Conservation (phyloP, 257 asterid genomes). For the Ajuga chamaepitys region DNA sequence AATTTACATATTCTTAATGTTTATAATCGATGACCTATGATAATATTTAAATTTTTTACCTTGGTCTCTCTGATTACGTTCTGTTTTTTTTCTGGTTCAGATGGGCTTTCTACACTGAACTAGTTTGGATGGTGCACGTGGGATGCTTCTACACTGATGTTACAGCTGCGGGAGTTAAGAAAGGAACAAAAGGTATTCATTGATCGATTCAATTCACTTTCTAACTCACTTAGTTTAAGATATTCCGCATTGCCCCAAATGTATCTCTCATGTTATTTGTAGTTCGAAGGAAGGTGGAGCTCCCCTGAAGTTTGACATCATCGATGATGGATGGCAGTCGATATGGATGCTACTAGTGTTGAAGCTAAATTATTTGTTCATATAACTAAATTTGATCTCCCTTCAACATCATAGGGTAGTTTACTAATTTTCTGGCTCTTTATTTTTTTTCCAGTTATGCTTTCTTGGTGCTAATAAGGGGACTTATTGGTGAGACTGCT, state of each 20-base stretch:
- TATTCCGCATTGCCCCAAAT: not conserved
- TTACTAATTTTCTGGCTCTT: no score
- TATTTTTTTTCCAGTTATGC: no score
- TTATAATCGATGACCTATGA: no score
- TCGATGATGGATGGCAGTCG: slow-evolving; percentile 93
- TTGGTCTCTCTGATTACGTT: slow-evolving; percentile 2
- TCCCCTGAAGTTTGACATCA: slow-evolving; percentile 57
- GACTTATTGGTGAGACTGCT: no score
- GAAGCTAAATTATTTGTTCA: slow-evolving; percentile 36
- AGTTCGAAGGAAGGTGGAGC: slow-evolving; percentile 61
- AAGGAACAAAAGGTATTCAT: slow-evolving; percentile 55
- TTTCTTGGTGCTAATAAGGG: no score
- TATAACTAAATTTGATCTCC: not conserved
- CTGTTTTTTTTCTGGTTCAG: slow-evolving; percentile 31
- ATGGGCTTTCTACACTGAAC: slow-evolving; percentile 73
- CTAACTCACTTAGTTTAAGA: not conserved
- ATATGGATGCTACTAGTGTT: slow-evolving; percentile 53
- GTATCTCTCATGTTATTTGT: not conserved
- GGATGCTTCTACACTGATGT: slow-evolving; percentile 93
- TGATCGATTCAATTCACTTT: not conserved
- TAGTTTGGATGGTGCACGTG: slow-evolving; percentile 99
- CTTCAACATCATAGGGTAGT: no score
- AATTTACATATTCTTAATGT: no score
- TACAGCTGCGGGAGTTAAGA: slow-evolving; percentile 65
- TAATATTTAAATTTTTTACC: not conserved